A percentile compares a stretch with the other conserved stretches of the same genome.
phyloP scores from a whole-genome alignment of 2,329 filamentous ascomycete genomes.

The Diaporthe capsici region DNA sequence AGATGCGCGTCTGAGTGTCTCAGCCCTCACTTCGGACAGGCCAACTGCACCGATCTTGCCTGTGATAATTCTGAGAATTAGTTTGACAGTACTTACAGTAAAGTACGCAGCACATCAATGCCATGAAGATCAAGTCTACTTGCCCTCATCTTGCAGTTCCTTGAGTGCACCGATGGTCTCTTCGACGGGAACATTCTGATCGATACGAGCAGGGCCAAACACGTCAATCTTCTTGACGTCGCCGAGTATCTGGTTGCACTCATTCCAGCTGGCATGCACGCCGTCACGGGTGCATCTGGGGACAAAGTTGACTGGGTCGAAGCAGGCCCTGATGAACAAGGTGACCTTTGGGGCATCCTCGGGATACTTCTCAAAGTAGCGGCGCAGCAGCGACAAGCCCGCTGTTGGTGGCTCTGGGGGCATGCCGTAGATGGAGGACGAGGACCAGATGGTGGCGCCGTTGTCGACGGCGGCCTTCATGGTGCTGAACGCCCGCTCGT shows the following conservation, averaged over 20 bases:
- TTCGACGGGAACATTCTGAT: not conserved
- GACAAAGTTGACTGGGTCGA: not conserved
- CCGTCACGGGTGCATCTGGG: not conserved
- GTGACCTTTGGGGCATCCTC: not conserved
- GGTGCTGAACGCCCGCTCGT: not conserved
- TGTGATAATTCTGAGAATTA: too few species aligned
- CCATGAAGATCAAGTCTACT: not conserved
- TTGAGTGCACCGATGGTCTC: not conserved
- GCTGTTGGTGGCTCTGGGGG: not conserved
- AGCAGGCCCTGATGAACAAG: not conserved
- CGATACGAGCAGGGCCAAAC: not conserved
- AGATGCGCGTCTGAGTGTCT: not conserved
- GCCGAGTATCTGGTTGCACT: not conserved
- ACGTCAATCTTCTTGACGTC: not conserved
- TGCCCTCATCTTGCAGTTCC: not conserved
- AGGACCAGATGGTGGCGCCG: not conserved
- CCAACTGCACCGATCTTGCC: not conserved
- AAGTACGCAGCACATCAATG: too few species aligned
- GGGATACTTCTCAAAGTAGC: not conserved
- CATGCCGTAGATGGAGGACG: not conserved
- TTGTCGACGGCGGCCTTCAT: constrained; percentile 7
- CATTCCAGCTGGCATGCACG: not conserved
- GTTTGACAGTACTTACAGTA: too few species aligned
- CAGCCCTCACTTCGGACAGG: not conserved
- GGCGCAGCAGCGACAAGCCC: not conserved